phyloP scores from a whole-genome alignment of 257 asterid species.

The Fraxinus cuspidata region DNA sequence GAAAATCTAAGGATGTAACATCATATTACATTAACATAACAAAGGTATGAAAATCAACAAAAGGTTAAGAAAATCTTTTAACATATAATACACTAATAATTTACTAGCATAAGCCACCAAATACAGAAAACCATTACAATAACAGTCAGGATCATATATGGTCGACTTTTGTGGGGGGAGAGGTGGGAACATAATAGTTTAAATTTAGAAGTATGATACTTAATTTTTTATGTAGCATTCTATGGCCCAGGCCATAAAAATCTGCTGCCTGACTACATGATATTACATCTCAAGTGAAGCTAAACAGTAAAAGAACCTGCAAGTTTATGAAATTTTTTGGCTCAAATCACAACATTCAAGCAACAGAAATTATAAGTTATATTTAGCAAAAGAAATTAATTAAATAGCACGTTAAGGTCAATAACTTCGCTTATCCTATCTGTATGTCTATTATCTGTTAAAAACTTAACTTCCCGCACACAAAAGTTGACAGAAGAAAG shows the following conservation, averaged over 20 bases:
- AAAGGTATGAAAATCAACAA: conserved; percentile 1
- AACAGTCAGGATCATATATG: conserved; percentile 4
- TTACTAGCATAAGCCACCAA: not conserved
- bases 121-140: not conserved
- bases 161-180: no score
- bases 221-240: not conserved
- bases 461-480: not conserved
- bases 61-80: not conserved
- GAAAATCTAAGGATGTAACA: conserved; percentile 10
- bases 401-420: not conserved
- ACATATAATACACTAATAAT: not conserved
- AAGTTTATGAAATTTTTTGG: not conserved
- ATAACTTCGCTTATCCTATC: not conserved
- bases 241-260: not conserved
- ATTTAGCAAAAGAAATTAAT: no score
- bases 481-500: not conserved
- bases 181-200: not conserved
- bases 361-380: not conserved
- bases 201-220: not conserved
- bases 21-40: conserved; percentile 15
- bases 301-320: not conserved
- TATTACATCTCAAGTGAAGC: not conserved
- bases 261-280: not conserved
- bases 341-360: not conserved
- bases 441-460: not conserved